Percentiles rank a stretch among this genome's conserved stretches.
phyloP scores from a whole-genome alignment of 768 basidiomycete genomes.

The Amanita muscaria region DNA sequence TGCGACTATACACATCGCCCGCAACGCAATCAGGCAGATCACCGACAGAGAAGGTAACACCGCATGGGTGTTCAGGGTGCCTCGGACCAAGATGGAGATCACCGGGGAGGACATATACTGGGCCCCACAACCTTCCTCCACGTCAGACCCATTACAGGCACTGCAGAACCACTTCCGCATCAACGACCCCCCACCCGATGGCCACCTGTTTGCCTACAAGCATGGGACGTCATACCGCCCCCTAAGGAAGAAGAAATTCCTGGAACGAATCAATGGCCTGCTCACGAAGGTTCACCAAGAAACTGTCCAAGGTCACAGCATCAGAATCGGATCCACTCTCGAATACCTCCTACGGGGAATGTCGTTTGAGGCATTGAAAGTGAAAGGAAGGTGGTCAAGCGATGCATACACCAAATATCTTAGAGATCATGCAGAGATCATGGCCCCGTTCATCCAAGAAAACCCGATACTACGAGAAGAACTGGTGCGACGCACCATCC shows the following conservation, averaged over 20 bases:
- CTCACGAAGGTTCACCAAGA: constrained; percentile 8
- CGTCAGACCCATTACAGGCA: constrained; percentile 16
- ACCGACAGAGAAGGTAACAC: constrained; percentile 18
- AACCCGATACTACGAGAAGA: not conserved
- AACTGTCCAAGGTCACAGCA: constrained; percentile 21
- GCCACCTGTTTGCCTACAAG: constrained; percentile 24
- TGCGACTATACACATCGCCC: constrained; percentile 20
- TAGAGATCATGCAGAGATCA: constrained; percentile 1
- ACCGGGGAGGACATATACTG: constrained; percentile 25
- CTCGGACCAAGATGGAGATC: constrained; percentile 17
- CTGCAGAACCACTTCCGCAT: constrained; percentile 20
- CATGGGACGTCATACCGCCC: constrained; percentile 9
- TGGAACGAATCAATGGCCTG: constrained; percentile 11
- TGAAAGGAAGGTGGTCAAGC: constrained; percentile 1
- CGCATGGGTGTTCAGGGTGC: constrained; percentile 20
- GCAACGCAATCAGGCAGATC: constrained; percentile 9
- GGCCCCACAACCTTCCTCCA: constrained; percentile 18
- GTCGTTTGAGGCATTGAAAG: no score
- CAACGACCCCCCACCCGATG: constrained; percentile 18
- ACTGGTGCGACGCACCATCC: not conserved
- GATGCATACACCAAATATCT: constrained; percentile 2
- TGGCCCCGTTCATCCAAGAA: constrained; percentile 5
- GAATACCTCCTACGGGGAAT: not conserved
- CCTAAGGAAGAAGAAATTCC: constrained; percentile 21
- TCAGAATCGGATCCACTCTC: constrained; percentile 14